These are phyloP conservation scores for Rhinocladiella mackenziei DNA, from an alignment of 2,329 filamentous ascomycete species.

Conservation along the genomic window DNA sequence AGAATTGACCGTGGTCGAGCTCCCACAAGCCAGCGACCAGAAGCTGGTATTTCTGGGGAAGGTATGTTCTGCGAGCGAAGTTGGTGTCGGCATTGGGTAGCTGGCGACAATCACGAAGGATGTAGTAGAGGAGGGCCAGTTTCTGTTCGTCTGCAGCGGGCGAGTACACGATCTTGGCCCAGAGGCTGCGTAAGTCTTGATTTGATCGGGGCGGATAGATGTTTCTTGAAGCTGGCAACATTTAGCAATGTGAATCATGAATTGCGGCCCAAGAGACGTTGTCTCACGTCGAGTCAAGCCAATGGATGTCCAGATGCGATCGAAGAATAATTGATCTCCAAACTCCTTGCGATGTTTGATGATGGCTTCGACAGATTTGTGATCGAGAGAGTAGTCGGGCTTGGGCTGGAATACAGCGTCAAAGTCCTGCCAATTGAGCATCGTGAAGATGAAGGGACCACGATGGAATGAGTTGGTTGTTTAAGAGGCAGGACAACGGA, in stretches of 20 bases:
- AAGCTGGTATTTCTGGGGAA: slow-evolving; percentile 72
- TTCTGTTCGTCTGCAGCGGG: slow-evolving; percentile 69
- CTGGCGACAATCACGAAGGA: slow-evolving; percentile 69
- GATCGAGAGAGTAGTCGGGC: slow-evolving; percentile 59
- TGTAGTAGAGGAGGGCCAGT: slow-evolving; percentile 76
- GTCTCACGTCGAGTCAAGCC: slow-evolving; percentile 64
- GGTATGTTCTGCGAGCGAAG: slow-evolving; percentile 60
- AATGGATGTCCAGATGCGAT: slow-evolving; percentile 67
- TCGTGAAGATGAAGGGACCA: slow-evolving; percentile 35
- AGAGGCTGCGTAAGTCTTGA: slow-evolving; percentile 62
- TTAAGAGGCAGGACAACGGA: too few relatives aligned
- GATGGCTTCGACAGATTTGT: slow-evolving; percentile 59
- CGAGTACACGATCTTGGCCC: slow-evolving; percentile 64
- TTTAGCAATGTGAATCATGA: slow-evolving; percentile 1
- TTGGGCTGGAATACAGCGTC: slow-evolving; percentile 63
- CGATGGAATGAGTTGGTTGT: too few relatives aligned
- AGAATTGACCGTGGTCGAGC: slow-evolving; percentile 55
- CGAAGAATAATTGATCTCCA: slow-evolving; percentile 71
- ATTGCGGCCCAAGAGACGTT: slow-evolving; percentile 4
- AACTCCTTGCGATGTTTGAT: slow-evolving; percentile 63
- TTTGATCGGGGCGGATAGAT: slow-evolving; percentile 72
- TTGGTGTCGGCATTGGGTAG: slow-evolving; percentile 49
- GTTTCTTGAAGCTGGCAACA: slow-evolving; percentile 49
- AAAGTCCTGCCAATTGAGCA: slow-evolving; percentile 65
- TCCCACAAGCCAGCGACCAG: slow-evolving; percentile 81